These are phyloP conservation scores for Cercospora berteroae DNA, from an alignment of 2,329 filamentous ascomycete genomes.

Conservation along the genomic window DNA sequence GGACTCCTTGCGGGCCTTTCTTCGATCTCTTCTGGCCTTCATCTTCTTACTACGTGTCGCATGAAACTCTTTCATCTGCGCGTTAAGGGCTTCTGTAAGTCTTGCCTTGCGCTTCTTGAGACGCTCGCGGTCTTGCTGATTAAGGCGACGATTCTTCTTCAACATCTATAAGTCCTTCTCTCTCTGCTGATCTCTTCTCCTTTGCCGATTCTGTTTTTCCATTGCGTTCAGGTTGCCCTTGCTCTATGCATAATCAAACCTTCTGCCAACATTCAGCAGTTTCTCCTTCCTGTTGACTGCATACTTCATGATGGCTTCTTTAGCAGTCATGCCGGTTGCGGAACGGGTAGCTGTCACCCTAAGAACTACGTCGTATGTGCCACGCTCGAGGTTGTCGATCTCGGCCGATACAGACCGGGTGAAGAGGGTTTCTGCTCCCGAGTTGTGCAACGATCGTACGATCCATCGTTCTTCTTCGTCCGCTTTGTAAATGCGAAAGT, in stretches of 20 bases:
- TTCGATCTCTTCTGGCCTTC: constrained; percentile 15
- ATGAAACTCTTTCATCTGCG: constrained; percentile 28
- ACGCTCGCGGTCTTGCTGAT: constrained; percentile 39
- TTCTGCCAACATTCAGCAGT: constrained; percentile 66
- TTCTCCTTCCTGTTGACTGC: constrained; percentile 68
- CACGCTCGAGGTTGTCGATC: constrained; percentile 65
- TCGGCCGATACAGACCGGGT: constrained; percentile 74
- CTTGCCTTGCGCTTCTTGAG: constrained; percentile 29
- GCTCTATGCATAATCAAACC: constrained; percentile 68
- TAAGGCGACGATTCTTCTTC: constrained; percentile 43
- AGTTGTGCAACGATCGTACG: constrained; percentile 36
- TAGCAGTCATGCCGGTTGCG: constrained; percentile 53
- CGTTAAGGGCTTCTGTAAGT: constrained; percentile 29
- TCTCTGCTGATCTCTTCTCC: constrained; percentile 21
- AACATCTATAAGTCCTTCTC: constrained; percentile 37
- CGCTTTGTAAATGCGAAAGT: constrained; percentile 59
- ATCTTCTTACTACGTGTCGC: constrained; percentile 17
- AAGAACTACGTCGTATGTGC: constrained; percentile 72
- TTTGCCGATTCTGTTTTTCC: constrained; percentile 41
- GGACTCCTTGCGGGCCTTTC: constrained; percentile 10
- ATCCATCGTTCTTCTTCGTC: constrained; percentile 27
- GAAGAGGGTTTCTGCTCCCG: constrained; percentile 58
- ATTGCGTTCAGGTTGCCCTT: constrained; percentile 59
- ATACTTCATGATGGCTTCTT: constrained; percentile 65
- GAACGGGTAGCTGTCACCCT: constrained; percentile 68